Evolutionary conservation across 495 filamentous ascomycete species (phyloP), one percentile per base, ranked within the genome.

Genomic region (Aspergillus taichungensis): DNA sequence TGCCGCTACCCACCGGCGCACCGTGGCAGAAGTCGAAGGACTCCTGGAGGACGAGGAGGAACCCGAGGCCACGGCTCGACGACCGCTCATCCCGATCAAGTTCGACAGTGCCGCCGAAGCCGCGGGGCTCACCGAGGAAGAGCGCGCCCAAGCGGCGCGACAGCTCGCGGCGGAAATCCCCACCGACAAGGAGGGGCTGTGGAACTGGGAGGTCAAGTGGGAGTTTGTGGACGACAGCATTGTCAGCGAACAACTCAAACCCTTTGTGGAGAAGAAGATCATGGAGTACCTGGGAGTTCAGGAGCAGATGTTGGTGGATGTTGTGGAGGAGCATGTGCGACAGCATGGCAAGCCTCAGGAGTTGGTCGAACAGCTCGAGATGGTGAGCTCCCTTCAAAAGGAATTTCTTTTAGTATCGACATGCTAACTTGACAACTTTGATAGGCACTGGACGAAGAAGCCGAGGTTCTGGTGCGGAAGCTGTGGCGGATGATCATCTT

Each of bases 401-500:
- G n/a, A 30, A 37, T 31, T 37, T 33, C 18, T 53, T 43, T 5
- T 14, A n/a, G n/a, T n/a, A n/a, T 24, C 18, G 6, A 24, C 12
- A 42, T 62, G 53, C 68, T 76, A 61, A 78, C 47, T 24, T 45
- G 42, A 36, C 31, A 11, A 27, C 29, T 48, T 24, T 56, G n/a
- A n/a, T n/a, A 90, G 86, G 88, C 88, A 33, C 65, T 98, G 46
- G 92, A 95, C 60, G 92, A 98, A 59, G 94, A 97, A 54, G 89
- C 89, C 4, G 90, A 95, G 62, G 85, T 83, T 8, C 68, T 98
- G 52, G 92, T 97, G 13, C 91, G 85, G 77, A 97, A 96, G 67
- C 75, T 98, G 27, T 98, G 92, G 92, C 79, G 92, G 37, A 94
- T 97, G 89, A 78, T 95, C 40, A 95, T 97, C 61, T 97, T 96